These are phyloP conservation scores for Gliomastix tumulicola DNA, from an alignment of 2,329 filamentous ascomycete species.

Conservation along the genomic window DNA sequence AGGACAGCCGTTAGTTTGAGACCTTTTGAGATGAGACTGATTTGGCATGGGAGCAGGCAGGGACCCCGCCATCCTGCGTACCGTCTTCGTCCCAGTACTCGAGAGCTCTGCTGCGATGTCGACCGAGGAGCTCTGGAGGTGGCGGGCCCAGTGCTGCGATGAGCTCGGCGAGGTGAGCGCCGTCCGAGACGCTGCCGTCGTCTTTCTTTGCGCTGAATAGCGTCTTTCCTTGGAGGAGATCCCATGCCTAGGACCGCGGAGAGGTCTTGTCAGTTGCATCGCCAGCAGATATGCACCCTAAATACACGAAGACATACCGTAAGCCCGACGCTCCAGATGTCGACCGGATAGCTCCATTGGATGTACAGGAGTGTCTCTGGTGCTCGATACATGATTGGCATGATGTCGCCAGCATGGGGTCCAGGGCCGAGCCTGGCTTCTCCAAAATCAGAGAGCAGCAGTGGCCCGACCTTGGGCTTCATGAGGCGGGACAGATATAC, in stretches of 20 bases:
- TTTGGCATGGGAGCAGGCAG: too few relatives aligned
- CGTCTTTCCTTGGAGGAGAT: conserved; percentile 10
- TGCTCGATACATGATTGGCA: conserved; percentile 16
- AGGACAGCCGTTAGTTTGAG: too few relatives aligned
- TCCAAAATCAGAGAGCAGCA: conserved; percentile 19
- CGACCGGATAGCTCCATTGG: conserved; percentile 14
- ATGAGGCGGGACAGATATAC: conserved; percentile 18
- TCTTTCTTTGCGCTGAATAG: conserved; percentile 12
- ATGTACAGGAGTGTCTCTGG: conserved; percentile 14
- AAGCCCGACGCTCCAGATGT: conserved; percentile 20
- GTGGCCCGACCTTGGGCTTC: conserved; percentile 12
- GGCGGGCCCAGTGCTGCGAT: conserved; percentile 15
- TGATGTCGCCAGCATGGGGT: conserved; percentile 18
- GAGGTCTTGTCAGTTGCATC: too few relatives aligned
- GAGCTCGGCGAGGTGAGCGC: conserved; percentile 12
- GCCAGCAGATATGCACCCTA: background rate
- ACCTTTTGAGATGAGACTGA: too few relatives aligned
- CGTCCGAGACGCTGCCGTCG: conserved; percentile 12
- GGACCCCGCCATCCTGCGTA: too few relatives aligned
- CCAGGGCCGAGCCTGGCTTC: conserved; percentile 14
- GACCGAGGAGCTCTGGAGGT: conserved; percentile 8
- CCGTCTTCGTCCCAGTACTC: conserved; percentile 15
- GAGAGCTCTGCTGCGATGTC: conserved; percentile 6
- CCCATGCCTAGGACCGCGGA: conserved; percentile 11
- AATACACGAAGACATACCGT: conserved; percentile 8